Conservation (phyloP, 192 early-diverging fungal species). For the Gigaspora rosea region DNA sequence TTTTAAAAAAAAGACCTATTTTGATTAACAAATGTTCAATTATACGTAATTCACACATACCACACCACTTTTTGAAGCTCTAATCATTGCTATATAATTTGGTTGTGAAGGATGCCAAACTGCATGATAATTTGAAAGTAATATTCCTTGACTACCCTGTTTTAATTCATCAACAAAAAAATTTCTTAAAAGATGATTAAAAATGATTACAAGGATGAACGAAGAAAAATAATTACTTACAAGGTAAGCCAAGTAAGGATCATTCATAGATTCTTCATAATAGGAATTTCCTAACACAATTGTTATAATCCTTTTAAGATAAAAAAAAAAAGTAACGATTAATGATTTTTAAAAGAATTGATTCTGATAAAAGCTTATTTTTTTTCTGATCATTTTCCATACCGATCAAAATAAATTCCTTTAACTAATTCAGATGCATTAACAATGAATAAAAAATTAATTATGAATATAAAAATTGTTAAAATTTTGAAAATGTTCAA, state of each 20-base stretch:
- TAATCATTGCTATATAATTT: constrained; percentile 69
- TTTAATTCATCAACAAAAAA: neutral
- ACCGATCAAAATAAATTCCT: constrained; percentile 22
- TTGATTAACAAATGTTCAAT: too few relatives aligned
- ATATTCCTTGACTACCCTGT: constrained; percentile 41
- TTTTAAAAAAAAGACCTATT: neutral
- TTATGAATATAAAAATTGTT: too few relatives aligned
- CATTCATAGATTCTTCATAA: constrained; percentile 3
- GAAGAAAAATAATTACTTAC: neutral
- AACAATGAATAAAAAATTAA: too few relatives aligned
- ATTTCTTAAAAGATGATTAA: neutral
- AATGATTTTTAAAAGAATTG: neutral
- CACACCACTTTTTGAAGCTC: constrained; percentile 25
- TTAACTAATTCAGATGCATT: too few relatives aligned
- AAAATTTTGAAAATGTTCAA: too few relatives aligned
- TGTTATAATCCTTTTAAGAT: constrained; percentile 8
- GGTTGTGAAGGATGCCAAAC: constrained; percentile 67
- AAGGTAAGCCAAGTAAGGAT: constrained; percentile 8
- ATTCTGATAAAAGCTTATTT: neutral
- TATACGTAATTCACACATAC: neutral
- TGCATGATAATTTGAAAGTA: constrained; percentile 61
- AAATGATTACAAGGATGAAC: neutral
- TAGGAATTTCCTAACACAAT: constrained; percentile 2
- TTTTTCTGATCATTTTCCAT: neutral
- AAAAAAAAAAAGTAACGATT: neutral